A percentile compares a stretch with the other conserved stretches of the same genome.
Evolutionary conservation across 1,284 basidiomycete species (phyloP).

Genomic region (Afroboletus lepidellus): DNA sequence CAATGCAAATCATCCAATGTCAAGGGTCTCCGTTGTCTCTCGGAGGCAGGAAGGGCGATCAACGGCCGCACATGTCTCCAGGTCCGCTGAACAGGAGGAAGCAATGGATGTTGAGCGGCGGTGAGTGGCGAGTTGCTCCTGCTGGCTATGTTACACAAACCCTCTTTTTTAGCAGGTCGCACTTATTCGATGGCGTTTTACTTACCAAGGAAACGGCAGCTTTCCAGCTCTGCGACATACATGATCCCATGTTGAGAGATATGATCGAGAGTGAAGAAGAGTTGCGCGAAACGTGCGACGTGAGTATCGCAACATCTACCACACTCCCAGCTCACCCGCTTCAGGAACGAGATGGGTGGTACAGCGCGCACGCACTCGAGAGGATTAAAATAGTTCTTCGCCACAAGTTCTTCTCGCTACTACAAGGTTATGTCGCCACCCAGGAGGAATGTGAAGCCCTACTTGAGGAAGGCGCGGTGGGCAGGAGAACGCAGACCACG

Average conservation of each 20-base stretch:
- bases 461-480: slow-evolving; percentile 49
- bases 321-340: not conserved
- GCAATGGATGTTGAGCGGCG: slow-evolving; percentile 41
- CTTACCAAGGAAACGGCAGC: slow-evolving; percentile 82
- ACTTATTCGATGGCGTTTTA: slow-evolving; percentile 87
- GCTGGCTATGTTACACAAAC: not conserved
- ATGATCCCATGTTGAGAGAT: slow-evolving; percentile 75
- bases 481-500: slow-evolving; percentile 41
- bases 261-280: slow-evolving; percentile 76
- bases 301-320: slow-evolving; percentile 37
- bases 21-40: slow-evolving; percentile 65
- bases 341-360: slow-evolving; percentile 87
- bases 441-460: slow-evolving; percentile 71
- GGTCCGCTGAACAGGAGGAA: slow-evolving; percentile 41
- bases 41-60: slow-evolving; percentile 58
- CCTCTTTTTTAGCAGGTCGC: slow-evolving; percentile 49
- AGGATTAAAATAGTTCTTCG: slow-evolving; percentile 83
- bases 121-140: slow-evolving; percentile 27
- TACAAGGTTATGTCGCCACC: slow-evolving; percentile 68
- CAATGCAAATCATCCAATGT: slow-evolving; percentile 76
- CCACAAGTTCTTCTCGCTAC: slow-evolving; percentile 82
- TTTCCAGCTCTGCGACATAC: slow-evolving; percentile 92
- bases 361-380: slow-evolving; percentile 68
- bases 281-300: slow-evolving; percentile 69
- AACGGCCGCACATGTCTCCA: slow-evolving; percentile 34